A percentile compares a stretch with the other conserved stretches of the same genome.
These are phyloP conservation scores for Nakaseomyces kungkrabaensis DNA, from an alignment of 1,139 yeast species.

Conservation along the genomic window DNA sequence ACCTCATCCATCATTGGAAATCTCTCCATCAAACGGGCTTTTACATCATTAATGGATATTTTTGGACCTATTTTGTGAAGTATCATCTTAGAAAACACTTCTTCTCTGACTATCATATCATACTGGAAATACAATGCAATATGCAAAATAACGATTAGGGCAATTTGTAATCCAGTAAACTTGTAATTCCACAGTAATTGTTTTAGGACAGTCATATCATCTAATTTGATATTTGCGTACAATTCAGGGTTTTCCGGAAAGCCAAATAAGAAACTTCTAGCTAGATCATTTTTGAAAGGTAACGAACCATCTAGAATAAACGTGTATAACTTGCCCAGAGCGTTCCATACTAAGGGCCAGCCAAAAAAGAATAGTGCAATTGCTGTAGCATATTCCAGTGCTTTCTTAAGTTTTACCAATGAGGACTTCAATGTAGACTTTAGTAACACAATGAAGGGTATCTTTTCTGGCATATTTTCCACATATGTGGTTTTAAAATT, in stretches of 20 bases:
- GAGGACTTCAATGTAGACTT: constrained; percentile 29
- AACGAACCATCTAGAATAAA: constrained; percentile 45
- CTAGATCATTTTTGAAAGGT: constrained; percentile 34
- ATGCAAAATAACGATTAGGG: constrained; percentile 34
- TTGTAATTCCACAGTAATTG: constrained; percentile 15
- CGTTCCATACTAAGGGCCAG: constrained; percentile 50
- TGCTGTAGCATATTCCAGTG: constrained; percentile 33
- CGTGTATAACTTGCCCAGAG: constrained; percentile 42
- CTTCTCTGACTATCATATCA: constrained; percentile 65
- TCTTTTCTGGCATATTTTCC: constrained; percentile 55
- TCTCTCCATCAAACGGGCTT: constrained; percentile 18
- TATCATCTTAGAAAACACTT: constrained; percentile 50
- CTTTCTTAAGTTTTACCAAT: constrained; percentile 25
- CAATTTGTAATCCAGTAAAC: constrained; percentile 22
- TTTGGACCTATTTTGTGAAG: constrained; percentile 49
- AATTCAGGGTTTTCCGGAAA: constrained; percentile 17
- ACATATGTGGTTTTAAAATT: constrained; percentile 63
- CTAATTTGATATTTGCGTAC: constrained; percentile 6
- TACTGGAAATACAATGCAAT: constrained; percentile 48
- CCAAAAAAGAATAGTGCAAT: constrained; percentile 39
- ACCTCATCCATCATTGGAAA: constrained; percentile 27
- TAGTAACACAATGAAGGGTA: constrained; percentile 45
- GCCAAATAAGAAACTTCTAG: constrained; percentile 42
- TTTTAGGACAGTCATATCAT: constrained; percentile 1
- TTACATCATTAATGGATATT: constrained; percentile 32